phyloP scores from a whole-genome alignment of 352 stramenopile species.

The Aphanomyces stellatus region DNA sequence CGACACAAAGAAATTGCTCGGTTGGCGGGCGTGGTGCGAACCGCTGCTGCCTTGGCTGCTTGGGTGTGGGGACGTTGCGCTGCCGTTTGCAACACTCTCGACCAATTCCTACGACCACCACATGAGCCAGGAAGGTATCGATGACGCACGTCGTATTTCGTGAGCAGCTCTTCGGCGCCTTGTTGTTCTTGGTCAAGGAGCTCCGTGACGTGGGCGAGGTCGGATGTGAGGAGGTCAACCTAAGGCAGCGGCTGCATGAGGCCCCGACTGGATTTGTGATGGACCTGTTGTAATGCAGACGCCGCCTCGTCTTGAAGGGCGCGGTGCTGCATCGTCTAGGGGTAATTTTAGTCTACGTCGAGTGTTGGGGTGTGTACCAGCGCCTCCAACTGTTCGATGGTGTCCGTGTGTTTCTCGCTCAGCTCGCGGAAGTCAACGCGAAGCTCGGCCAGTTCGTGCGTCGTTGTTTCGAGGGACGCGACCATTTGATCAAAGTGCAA shows the following conservation, averaged over 20 bases:
- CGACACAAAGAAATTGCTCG: conserved; percentile 10
- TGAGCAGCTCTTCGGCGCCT: not conserved
- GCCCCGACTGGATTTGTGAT: too few species aligned
- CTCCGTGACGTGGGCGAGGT: not conserved
- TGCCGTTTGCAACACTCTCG: conserved; percentile 1
- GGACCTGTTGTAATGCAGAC: not conserved
- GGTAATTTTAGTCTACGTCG: not conserved
- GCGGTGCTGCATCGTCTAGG: not conserved
- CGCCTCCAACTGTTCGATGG: not conserved
- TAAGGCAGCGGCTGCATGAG: too few species aligned
- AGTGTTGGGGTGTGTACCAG: not conserved
- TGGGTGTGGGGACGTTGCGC: not conserved
- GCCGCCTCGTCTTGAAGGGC: not conserved
- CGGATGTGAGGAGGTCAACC: not conserved
- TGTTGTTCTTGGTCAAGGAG: not conserved
- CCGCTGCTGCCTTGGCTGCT: too few species aligned
- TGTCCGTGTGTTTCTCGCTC: not conserved
- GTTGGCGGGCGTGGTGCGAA: conserved; percentile 6
- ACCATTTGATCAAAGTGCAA: not conserved
- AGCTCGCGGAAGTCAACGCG: not conserved
- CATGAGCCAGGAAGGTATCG: not conserved
- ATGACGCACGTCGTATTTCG: not conserved
- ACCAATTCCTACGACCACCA: not conserved
- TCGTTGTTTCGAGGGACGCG: not conserved
- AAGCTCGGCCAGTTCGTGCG: not conserved